phyloP scores from a whole-genome alignment of 371 early-diverging fungal species.

The Haplosporangium sp. region DNA sequence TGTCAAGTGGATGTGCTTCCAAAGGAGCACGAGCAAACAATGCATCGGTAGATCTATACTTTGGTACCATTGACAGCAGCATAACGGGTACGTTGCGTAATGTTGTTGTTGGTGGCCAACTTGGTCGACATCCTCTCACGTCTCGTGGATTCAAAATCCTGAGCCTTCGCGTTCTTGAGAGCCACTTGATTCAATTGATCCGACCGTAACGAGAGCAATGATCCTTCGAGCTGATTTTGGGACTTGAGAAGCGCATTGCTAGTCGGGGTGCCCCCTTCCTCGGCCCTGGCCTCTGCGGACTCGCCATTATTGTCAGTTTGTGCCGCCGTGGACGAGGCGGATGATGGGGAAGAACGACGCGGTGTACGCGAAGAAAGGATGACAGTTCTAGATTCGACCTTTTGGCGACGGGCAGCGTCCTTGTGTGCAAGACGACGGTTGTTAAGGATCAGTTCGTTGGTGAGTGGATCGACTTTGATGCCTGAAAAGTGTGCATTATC shows the following conservation, averaged over 20 bases:
- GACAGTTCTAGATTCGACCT: constrained; percentile 40
- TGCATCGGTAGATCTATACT: constrained; percentile 4
- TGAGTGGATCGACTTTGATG: constrained; percentile 39
- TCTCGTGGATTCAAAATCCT: constrained; percentile 26
- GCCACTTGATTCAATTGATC: constrained; percentile 16
- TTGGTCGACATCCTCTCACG: constrained; percentile 21
- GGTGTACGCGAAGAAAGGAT: constrained; percentile 21
- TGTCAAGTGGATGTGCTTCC: too few relatives aligned
- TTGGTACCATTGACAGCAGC: constrained; percentile 10
- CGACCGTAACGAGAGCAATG: constrained; percentile 10
- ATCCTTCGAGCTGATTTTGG: constrained; percentile 38
- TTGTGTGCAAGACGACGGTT: constrained; percentile 49
- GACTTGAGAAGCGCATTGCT: constrained; percentile 27
- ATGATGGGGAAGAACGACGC: constrained; percentile 12
- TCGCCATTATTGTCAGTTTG: not conserved
- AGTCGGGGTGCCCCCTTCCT: not conserved
- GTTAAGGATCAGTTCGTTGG: constrained; percentile 54
- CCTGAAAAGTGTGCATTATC: constrained; percentile 5
- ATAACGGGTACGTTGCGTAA: constrained; percentile 6
- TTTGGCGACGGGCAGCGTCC: constrained; percentile 51
- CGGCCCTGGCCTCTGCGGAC: not conserved
- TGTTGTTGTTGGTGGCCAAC: constrained; percentile 10
- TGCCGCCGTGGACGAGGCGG: not conserved
- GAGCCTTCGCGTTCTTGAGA: constrained; percentile 13
- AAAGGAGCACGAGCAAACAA: too few relatives aligned